Evolutionary conservation across 176 grass and related monocot genomes (phyloP).

Genomic region (Aegilops speltoides): DNA sequence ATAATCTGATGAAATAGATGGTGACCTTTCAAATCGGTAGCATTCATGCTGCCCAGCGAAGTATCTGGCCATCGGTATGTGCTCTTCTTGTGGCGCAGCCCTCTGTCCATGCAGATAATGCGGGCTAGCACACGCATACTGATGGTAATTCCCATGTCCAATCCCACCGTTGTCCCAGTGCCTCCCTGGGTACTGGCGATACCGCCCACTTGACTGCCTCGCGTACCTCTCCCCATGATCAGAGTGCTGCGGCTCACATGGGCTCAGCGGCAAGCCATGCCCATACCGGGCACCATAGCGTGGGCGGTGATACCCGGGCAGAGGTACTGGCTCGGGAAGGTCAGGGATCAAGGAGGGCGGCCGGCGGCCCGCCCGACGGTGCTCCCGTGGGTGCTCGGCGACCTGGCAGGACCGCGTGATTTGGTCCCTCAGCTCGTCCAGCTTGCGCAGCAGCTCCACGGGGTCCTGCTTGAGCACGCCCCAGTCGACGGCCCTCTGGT

Average conservation of each 20-base stretch:
- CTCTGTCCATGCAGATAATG: slow-evolving; percentile 44
- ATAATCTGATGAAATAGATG: slow-evolving; percentile 55
- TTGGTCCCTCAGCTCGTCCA: slow-evolving; percentile 87
- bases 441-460: slow-evolving; percentile 71
- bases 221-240: slow-evolving; percentile 35
- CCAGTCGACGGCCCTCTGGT: slow-evolving; percentile 46
- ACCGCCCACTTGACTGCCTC: slow-evolving; percentile 35
- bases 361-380: slow-evolving; percentile 11
- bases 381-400: slow-evolving; percentile 44
- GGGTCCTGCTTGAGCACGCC: slow-evolving; percentile 59
- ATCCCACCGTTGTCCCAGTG: slow-evolving; percentile 44
- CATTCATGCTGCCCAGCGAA: slow-evolving; percentile 56
- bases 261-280: slow-evolving; percentile 38
- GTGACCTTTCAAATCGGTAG: slow-evolving; percentile 43
- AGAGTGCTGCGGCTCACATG: slow-evolving; percentile 25
- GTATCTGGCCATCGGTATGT: slow-evolving; percentile 49
- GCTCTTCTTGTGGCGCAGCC: slow-evolving; percentile 31
- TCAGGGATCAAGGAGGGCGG: slow-evolving; percentile 40
- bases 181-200: slow-evolving; percentile 49
- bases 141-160: slow-evolving; percentile 43
- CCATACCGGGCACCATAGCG: slow-evolving; percentile 32
- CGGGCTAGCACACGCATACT: slow-evolving; percentile 29
- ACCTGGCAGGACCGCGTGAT: slow-evolving; percentile 70
- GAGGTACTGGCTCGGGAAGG: slow-evolving; percentile 16
- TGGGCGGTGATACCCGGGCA: slow-evolving; percentile 41